Conservation (phyloP, 208 protist genomes). For the Trypanosoma caninum region DNA sequence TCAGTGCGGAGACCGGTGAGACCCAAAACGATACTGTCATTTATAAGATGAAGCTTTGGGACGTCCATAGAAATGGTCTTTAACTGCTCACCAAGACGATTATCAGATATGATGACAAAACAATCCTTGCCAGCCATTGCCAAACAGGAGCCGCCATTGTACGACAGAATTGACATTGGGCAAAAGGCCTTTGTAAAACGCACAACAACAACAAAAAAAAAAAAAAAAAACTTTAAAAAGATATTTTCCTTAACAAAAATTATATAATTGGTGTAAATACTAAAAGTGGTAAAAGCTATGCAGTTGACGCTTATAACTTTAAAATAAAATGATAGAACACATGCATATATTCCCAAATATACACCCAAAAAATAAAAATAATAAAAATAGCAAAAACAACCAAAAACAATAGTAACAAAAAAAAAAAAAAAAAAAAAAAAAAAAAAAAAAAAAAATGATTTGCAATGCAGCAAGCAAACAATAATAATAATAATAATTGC, state of each 20-base stretch:
- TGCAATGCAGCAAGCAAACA: neutral
- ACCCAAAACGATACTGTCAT: constrained; percentile 93
- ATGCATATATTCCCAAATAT: neutral
- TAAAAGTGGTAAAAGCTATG: neutral
- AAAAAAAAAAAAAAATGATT: constrained; percentile 7
- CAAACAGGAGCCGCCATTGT: constrained; percentile 97
- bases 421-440: constrained; percentile 6
- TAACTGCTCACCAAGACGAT: constrained; percentile 94
- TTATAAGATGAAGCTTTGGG: constrained; percentile 95
- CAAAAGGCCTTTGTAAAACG: neutral
- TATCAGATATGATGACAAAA: constrained; percentile 97
- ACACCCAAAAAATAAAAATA: neutral
- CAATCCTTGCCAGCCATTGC: constrained; percentile 98
- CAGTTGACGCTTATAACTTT: neutral
- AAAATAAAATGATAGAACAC: neutral
- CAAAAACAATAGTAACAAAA: neutral
- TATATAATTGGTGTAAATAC: constrained; percentile 1
- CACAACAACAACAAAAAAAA: neutral
- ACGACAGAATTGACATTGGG: constrained; percentile 89
- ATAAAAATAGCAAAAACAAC: neutral
- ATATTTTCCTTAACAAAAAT: neutral
- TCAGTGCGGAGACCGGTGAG: constrained; percentile 97
- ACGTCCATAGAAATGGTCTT: constrained; percentile 96
- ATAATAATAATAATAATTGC: neutral
- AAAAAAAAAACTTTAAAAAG: neutral